Percentiles rank a stretch among this genome's conserved stretches.
Conservation (phyloP, 1,284 basidiomycete species). For the Ceratobasidium sp. region DNA sequence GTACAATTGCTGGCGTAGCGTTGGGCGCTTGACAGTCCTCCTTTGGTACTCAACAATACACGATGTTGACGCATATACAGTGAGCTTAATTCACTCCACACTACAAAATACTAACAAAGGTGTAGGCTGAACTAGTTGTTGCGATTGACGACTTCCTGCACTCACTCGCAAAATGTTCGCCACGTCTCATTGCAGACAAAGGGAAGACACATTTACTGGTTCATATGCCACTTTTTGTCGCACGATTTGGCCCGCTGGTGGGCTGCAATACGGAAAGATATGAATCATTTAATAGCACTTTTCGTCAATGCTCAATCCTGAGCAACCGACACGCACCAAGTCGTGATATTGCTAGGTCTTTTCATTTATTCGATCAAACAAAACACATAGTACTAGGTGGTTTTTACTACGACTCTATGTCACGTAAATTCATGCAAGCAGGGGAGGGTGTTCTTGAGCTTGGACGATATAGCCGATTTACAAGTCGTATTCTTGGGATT, state of each 20-base stretch:
- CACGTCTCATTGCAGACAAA: conserved; percentile 54
- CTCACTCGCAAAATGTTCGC: conserved; percentile 50
- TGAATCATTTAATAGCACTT: conserved; percentile 56
- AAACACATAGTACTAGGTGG: background rate
- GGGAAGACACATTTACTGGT: conserved; percentile 56
- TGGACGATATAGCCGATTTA: background rate
- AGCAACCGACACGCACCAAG: conserved; percentile 57
- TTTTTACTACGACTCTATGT: background rate
- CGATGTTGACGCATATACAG: conserved; percentile 54
- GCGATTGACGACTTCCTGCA: conserved; percentile 55
- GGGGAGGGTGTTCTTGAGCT: background rate
- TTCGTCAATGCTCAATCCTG: conserved; percentile 53
- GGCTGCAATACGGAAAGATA: conserved; percentile 54
- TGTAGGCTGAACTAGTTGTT: conserved; percentile 52
- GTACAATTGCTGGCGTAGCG: background rate
- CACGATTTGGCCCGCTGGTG: conserved; percentile 55
- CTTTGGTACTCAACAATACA: conserved; percentile 49
- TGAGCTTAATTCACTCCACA: conserved; percentile 44
- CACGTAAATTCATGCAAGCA: background rate
- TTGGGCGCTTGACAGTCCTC: conserved; percentile 16
- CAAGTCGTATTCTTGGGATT: background rate
- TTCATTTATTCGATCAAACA: conserved; percentile 43
- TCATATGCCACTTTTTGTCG: conserved; percentile 54
- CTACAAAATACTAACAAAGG: conserved; percentile 49
- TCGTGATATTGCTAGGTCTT: conserved; percentile 54